These are phyloP conservation scores for Nakataea oryzae DNA, from an alignment of 2,329 filamentous ascomycete genomes.

Conservation along the genomic window DNA sequence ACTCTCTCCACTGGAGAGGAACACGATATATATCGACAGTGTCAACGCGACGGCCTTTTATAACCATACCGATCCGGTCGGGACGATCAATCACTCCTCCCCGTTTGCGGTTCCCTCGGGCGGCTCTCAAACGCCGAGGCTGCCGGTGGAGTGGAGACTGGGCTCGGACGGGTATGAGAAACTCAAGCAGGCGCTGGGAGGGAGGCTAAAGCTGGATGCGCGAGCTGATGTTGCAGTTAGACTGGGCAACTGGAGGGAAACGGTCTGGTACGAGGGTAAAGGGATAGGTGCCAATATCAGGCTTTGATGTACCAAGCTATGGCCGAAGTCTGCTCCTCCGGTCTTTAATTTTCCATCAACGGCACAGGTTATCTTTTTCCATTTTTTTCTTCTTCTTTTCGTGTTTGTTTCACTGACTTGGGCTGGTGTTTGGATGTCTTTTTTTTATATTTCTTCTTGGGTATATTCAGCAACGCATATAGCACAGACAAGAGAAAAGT, in stretches of 20 bases:
- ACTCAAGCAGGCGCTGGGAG: constrained; percentile 69
- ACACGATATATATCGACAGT: constrained; percentile 65
- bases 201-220: constrained; percentile 68
- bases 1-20: constrained; percentile 63
- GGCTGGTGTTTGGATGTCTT: neutral
- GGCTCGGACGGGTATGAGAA: constrained; percentile 75
- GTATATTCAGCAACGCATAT: neutral
- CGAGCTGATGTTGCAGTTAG: constrained; percentile 64
- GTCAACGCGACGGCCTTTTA: constrained; percentile 82
- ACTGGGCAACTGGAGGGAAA: constrained; percentile 65
- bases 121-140: constrained; percentile 55
- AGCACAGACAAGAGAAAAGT: no score
- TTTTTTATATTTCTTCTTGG: no score
- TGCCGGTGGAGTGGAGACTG: constrained; percentile 75
- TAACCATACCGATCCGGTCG: constrained; percentile 67
- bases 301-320: constrained; percentile 22
- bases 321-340: neutral
- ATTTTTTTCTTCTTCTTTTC: neutral
- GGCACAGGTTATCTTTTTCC: neutral
- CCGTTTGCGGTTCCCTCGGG: constrained; percentile 73
- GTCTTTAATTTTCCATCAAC: neutral
- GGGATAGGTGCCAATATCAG: constrained; percentile 60
- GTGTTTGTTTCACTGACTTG: neutral
- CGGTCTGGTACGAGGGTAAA: constrained; percentile 57
- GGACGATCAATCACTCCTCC: constrained; percentile 62